A percentile compares a stretch with the other conserved stretches of the same genome.
These are phyloP conservation scores for Amanita rubescens DNA, from an alignment of 768 basidiomycete genomes.

Conservation along the genomic window DNA sequence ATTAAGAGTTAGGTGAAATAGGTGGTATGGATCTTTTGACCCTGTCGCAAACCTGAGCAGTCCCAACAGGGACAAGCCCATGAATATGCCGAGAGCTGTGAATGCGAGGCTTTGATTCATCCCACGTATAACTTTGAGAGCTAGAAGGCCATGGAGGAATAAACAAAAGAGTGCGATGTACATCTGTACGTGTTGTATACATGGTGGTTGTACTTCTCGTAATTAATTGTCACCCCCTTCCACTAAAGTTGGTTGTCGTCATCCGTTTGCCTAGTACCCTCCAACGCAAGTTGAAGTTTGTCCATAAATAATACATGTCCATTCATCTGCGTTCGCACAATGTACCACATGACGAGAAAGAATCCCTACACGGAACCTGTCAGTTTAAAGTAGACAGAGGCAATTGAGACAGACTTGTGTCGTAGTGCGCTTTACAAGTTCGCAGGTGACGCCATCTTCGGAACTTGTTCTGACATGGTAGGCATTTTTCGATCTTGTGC, in stretches of 20 bases:
- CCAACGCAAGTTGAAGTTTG: neutral
- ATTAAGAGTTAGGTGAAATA: slow-evolving; percentile 52
- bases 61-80: neutral
- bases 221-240: too few species aligned
- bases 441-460: slow-evolving; percentile 1
- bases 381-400: neutral
- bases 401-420: slow-evolving; percentile 20
- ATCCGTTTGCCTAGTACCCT: neutral
- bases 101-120: too few species aligned
- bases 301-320: slow-evolving; percentile 12
- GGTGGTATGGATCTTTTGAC: slow-evolving; percentile 43
- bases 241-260: too few species aligned
- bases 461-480: slow-evolving; percentile 12
- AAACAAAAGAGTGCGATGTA: too few species aligned
- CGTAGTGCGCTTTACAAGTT: slow-evolving; percentile 8
- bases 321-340: slow-evolving; percentile 21
- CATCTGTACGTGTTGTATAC: too few species aligned
- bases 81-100: neutral
- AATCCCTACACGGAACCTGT: slow-evolving; percentile 17
- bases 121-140: too few species aligned
- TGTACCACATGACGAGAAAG: slow-evolving; percentile 28
- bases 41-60: neutral
- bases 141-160: too few species aligned
- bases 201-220: too few species aligned
- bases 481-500: slow-evolving; percentile 17